Conservation (phyloP, 1,284 basidiomycete genomes). For the Fomitiporia mediterranea region DNA sequence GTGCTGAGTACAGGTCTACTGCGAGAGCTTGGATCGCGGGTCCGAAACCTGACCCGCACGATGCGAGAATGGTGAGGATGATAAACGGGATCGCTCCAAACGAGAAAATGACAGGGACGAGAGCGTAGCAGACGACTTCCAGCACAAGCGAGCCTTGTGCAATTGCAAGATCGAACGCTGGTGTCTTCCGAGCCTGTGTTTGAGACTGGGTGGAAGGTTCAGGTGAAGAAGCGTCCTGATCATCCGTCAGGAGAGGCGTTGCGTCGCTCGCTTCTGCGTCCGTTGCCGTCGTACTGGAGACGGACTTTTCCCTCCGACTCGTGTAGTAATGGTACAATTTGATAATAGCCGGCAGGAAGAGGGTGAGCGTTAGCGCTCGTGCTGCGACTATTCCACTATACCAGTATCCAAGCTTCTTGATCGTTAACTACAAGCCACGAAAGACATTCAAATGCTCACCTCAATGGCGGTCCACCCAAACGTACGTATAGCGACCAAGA, state of each 20-base stretch:
- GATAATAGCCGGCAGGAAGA: constrained; percentile 63
- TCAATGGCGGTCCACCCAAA: constrained; percentile 72
- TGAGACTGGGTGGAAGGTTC: constrained; percentile 21
- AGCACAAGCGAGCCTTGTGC: constrained; percentile 53
- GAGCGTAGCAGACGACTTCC: constrained; percentile 50
- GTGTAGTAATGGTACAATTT: constrained; percentile 37
- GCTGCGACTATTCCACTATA: constrained; percentile 56
- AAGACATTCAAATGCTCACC: constrained; percentile 33
- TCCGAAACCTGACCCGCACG: constrained; percentile 54
- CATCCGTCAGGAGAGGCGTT: constrained; percentile 3
- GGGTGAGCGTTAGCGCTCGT: constrained; percentile 56
- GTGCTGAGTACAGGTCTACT: constrained; percentile 51
- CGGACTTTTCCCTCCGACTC: constrained; percentile 14
- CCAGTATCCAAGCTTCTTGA: constrained; percentile 70
- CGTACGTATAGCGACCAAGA: constrained; percentile 62
- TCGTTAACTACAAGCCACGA: not conserved
- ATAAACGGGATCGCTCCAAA: constrained; percentile 38
- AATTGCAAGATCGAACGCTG: constrained; percentile 56
- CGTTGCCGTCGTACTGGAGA: constrained; percentile 23
- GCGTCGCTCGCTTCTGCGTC: constrained; percentile 2
- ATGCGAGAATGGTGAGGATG: constrained; percentile 38
- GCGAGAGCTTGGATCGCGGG: constrained; percentile 67
- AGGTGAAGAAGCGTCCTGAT: not conserved
- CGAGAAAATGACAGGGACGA: constrained; percentile 44
- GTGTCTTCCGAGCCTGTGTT: constrained; percentile 17